A percentile compares a stretch with the other conserved stretches of the same genome.
Evolutionary conservation across 768 basidiomycete species (phyloP).

Genomic region (Calvatia gigantea): DNA sequence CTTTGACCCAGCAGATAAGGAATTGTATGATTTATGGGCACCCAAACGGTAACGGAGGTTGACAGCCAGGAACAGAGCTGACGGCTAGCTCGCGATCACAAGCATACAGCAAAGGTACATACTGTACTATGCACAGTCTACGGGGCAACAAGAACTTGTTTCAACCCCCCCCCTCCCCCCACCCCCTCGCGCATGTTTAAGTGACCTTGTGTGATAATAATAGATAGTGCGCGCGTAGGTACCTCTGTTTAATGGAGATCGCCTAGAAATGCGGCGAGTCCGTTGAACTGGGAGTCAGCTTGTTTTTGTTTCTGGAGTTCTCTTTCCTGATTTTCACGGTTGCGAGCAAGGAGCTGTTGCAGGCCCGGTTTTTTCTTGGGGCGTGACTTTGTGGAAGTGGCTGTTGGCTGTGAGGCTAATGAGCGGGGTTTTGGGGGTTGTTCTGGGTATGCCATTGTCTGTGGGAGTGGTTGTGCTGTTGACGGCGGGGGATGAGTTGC

Average conservation of each 20-base stretch:
- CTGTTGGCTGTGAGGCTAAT: neutral
- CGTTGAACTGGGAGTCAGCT: constrained; percentile 23
- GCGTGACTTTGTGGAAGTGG: constrained; percentile 26
- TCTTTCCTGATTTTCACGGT: constrained; percentile 45
- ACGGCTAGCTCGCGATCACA: neutral
- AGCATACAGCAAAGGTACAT: neutral
- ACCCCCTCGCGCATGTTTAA: neutral
- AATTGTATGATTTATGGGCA: constrained; percentile 77
- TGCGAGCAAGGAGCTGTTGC: constrained; percentile 62
- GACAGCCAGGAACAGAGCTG: neutral
- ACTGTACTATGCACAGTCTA: too few relatives aligned
- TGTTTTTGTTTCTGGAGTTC: constrained; percentile 26
- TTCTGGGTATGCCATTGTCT: neutral
- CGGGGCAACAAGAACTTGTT: too few relatives aligned
- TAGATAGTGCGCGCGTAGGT: constrained; percentile 9
- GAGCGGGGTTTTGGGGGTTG: constrained; percentile 8
- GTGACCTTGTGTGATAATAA: neutral
- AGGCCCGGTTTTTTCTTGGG: constrained; percentile 55
- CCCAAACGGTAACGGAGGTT: constrained; percentile 35
- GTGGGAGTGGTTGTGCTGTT: constrained; percentile 8
- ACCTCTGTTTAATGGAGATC: constrained; percentile 25
- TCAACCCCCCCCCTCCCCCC: too few relatives aligned
- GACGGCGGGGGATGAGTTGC: constrained; percentile 5
- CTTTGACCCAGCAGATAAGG: constrained; percentile 74
- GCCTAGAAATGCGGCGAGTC: constrained; percentile 54